phyloP scores from a whole-genome alignment of 164 flowering plant species.

The Liquidambar formosana region DNA sequence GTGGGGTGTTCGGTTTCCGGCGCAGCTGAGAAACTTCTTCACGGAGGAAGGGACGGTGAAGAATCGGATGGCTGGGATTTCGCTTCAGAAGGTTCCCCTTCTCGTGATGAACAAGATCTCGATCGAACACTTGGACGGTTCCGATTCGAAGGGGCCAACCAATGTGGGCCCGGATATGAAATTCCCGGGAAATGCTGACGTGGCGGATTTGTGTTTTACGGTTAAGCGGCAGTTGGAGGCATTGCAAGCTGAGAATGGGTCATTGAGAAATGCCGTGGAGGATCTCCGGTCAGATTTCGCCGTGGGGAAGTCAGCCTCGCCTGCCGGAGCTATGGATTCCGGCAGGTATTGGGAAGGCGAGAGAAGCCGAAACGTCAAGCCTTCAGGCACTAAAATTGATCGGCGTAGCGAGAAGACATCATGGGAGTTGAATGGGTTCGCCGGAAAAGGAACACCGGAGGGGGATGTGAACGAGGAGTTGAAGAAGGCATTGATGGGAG shows the following conservation, averaged over 20 bases:
- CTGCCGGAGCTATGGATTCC: slow-evolving; percentile 4
- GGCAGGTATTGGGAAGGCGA: slow-evolving; percentile 18
- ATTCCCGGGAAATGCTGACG: slow-evolving; percentile 21
- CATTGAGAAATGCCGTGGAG: slow-evolving; percentile 52
- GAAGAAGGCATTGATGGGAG: slow-evolving; percentile 36
- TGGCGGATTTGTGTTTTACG: slow-evolving; percentile 32
- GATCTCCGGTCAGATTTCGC: slow-evolving; percentile 43
- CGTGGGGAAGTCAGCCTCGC: slow-evolving; percentile 1
- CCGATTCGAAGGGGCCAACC: not conserved
- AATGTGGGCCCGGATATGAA: not conserved
- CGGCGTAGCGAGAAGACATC: slow-evolving; percentile 26
- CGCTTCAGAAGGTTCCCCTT: slow-evolving; percentile 46
- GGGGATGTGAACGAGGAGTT: slow-evolving; percentile 36
- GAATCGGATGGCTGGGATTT: slow-evolving; percentile 31
- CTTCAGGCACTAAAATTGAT: slow-evolving; percentile 12
- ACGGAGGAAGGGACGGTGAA: slow-evolving; percentile 1
- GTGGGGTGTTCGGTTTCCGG: slow-evolving; percentile 65
- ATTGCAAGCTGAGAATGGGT: slow-evolving; percentile 45
- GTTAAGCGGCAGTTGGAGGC: slow-evolving; percentile 54
- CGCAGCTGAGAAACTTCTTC: slow-evolving; percentile 23
- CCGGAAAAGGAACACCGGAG: slow-evolving; percentile 19
- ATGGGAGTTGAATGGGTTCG: slow-evolving; percentile 3
- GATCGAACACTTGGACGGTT: slow-evolving; percentile 57
- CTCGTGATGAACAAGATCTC: slow-evolving; percentile 68
- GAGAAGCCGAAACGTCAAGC: slow-evolving; percentile 11